Base-by-base conservation (phyloP, 2,329 filamentous ascomycete species). In the Talaromyces verruculosus region DNA sequence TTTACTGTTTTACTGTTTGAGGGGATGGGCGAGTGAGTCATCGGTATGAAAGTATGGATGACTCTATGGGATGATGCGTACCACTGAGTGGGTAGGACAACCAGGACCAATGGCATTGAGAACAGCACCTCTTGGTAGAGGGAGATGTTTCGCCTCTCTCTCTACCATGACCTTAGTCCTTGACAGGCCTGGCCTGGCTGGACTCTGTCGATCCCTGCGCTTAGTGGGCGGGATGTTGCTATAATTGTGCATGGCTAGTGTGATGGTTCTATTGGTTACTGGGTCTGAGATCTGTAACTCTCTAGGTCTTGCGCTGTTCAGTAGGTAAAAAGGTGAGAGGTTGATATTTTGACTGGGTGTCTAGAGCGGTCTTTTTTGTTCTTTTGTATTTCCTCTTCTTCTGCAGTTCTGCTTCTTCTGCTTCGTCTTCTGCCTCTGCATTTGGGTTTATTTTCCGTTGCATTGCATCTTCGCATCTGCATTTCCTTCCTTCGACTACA, bases 281-380 rank as follows among this genome's bases (percentile, higher is more conserved):
- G 58, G 39, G 13, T 45, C 10, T 45, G 25, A 25, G 53, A 57
- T 57, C 53, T 57, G 53, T 57, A 37, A 57, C 53, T 55, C 7
- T 55, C 4, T 28, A 33, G 30, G 30, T 3, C 22, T 6, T 13
- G 28, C 43, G 28, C 37, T 33, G 39, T 7, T 8, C 39, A 11
- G 22, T 19, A 15, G 39, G 25, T 25, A 25, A 6, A n/a, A 7
- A 41, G 41, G 41, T 43, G 8, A 19, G 41, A 51, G 22, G 47
- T 30, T 60, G 37, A 35, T 55, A 55, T 57, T 57, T 37, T 3
- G 8, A 5, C 41, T 22, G 1, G 13, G 15, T 17, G 25, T 41
- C 61, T 63, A 37, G 61, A 63, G 11, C 45, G 35, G 33, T 63
- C 60, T 62, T 39, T 39, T 61, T 45, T 61, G 11, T 49, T 39